These are phyloP conservation scores for Tubosaeta sp. DNA, from an alignment of 768 basidiomycete species.

Conservation along the genomic window DNA sequence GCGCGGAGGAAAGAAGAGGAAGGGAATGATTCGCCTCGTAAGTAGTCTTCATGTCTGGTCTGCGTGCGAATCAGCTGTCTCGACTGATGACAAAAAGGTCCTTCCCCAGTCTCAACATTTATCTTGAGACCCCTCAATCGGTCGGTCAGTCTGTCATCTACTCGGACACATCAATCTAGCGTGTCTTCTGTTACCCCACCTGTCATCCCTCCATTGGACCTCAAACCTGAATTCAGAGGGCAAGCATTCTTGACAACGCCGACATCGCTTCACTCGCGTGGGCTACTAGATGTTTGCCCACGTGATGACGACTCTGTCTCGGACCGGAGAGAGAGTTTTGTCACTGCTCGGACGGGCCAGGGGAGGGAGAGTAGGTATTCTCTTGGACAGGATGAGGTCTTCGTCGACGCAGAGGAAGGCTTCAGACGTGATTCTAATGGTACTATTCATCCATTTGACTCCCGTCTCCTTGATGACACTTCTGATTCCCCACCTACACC, in stretches of 20 bases:
- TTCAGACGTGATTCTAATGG: constrained; percentile 20
- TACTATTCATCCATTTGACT: constrained; percentile 20
- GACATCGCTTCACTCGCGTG: constrained; percentile 22
- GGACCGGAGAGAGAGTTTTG: constrained; percentile 53
- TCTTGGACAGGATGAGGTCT: constrained; percentile 22
- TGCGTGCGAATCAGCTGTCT: constrained; percentile 2
- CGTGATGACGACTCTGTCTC: constrained; percentile 42
- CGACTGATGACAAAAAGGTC: constrained; percentile 30
- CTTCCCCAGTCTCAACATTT: constrained; percentile 53
- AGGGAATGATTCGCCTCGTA: constrained; percentile 36
- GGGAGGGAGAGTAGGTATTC: constrained; percentile 31
- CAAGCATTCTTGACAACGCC: constrained; percentile 28
- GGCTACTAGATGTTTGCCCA: constrained; percentile 21
- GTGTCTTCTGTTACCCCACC: constrained; percentile 39
- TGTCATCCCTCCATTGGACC: constrained; percentile 55
- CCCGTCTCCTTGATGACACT: constrained; percentile 12
- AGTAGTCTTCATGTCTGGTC: constrained; percentile 22
- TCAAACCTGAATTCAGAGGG: constrained; percentile 49
- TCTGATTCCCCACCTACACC: constrained; percentile 4
- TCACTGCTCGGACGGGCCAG: constrained; percentile 39
- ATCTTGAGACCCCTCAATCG: constrained; percentile 62
- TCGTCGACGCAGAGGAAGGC: constrained; percentile 28
- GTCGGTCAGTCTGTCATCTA: constrained; percentile 60
- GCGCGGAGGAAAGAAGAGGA: constrained; percentile 27
- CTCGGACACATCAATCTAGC: constrained; percentile 50